These are phyloP conservation scores for Aspergillus brasiliensis DNA, from an alignment of 2,329 filamentous ascomycete species.

Conservation along the genomic window DNA sequence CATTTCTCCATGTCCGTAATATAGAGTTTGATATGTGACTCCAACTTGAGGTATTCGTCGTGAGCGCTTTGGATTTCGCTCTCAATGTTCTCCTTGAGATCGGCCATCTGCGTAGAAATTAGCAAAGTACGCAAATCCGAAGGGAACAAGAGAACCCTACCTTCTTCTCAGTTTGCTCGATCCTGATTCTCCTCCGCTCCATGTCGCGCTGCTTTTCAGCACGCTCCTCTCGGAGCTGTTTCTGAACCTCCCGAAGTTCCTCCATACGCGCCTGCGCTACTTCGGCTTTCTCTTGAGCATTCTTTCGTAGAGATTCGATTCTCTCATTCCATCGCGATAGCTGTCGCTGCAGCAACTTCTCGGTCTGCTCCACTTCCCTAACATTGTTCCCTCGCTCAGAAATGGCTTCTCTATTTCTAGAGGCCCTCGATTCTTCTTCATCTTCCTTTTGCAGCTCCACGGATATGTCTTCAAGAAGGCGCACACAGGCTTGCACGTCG, in stretches of 20 bases:
- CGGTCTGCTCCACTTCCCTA: conserved; percentile 85
- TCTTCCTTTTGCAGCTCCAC: conserved; percentile 87
- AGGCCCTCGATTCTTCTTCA: conserved; percentile 78
- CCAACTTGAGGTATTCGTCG: conserved; percentile 96
- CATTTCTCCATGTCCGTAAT: conserved; percentile 99
- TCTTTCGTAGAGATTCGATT: conserved; percentile 78
- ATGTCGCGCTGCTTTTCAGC: conserved; percentile 87
- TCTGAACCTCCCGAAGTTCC: conserved; percentile 77
- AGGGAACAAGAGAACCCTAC: conserved; percentile 48
- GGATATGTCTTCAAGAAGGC: conserved; percentile 83
- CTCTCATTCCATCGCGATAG: conserved; percentile 82
- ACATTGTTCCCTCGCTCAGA: conserved; percentile 87
- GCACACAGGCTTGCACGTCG: conserved; percentile 85
- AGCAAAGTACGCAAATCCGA: conserved; percentile 4
- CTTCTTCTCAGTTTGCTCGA: conserved; percentile 99
- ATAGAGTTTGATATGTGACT: conserved; percentile 94
- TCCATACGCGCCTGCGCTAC: conserved; percentile 88
- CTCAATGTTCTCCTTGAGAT: conserved; percentile 96
- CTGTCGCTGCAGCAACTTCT: conserved; percentile 80
- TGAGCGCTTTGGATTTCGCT: conserved; percentile 87
- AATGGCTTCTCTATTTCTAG: conserved; percentile 81
- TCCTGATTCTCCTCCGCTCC: conserved; percentile 85
- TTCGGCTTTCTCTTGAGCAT: conserved; percentile 77
- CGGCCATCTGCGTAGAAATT: conserved; percentile 72
- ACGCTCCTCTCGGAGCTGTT: conserved; percentile 79